Base-by-base conservation (phyloP, 169 alveolate genomes). In the Ichthyophthirius multifiliis region DNA sequence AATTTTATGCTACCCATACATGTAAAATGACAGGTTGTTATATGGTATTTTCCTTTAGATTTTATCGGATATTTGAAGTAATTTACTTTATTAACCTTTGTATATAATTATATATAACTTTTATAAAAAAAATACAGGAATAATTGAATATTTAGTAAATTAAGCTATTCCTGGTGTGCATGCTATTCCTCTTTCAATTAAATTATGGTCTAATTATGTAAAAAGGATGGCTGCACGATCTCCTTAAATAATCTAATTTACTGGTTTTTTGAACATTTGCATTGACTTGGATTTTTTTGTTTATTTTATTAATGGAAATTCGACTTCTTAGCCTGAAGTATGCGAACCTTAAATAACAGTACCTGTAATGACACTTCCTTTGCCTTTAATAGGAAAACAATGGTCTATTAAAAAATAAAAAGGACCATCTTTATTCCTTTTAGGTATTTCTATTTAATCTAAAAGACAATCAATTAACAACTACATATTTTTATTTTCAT, bases 341-440 rank as follows among this genome's bases (percentile, higher is more conserved):
- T 92, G 84, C n/a, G 41, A 30, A 5, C 98, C 98, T 41, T 85
- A 82, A 37, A 94, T 89, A 3, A 95, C 94, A 3, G 98, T 95
- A 2, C 98, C 98, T 30, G 99, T 96, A 44, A 94, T 86, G 1
- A 93, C 97, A 5, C 96, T 94, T 34, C 98, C 98, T 78, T 93
- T 86, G 10, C 97, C 97, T 86, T 92, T 96, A 4, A 95, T 87
- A 32, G 94, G 92, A 76, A 96, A 96, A 30, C 97, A 92, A 87
- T 96, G 98, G 77, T 96, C 98, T 34, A 93, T 88, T 64, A 90
- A 83, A 76, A 93, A 94, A 23, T 91, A 84, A 63, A 94, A 90
- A 2, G 90, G 90, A 43, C 90, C 87, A 43, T 79, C 83, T 48
- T 67, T 65, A 37, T 65, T 43, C 47, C 95, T 83, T 44, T 74